These are phyloP conservation scores for Microascus cirrosus DNA, from an alignment of 2,329 filamentous ascomycete species.

Conservation along the genomic window DNA sequence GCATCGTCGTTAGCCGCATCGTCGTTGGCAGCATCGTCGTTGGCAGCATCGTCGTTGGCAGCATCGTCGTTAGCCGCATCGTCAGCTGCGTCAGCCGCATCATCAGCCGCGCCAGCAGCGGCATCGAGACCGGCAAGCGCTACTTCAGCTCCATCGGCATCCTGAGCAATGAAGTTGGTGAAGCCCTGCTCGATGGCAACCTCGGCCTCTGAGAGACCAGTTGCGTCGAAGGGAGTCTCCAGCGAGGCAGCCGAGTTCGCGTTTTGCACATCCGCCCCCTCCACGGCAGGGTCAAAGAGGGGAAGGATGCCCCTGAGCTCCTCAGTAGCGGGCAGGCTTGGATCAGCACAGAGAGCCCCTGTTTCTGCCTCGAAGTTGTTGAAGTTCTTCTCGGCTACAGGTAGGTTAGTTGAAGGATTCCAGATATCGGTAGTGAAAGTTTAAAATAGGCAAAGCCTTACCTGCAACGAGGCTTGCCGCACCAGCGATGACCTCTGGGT, in stretches of 20 bases:
- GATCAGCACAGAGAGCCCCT: constrained; percentile 53
- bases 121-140: constrained; percentile 17
- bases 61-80: constrained; percentile 3
- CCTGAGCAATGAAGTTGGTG: constrained; percentile 41
- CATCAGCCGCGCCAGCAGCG: constrained; percentile 10
- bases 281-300: constrained; percentile 53
- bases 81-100: constrained; percentile 5
- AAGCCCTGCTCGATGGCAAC: constrained; percentile 52
- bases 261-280: constrained; percentile 45
- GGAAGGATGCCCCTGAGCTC: constrained; percentile 56
- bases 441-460: constrained; percentile 24
- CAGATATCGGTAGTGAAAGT: no score
- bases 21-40: neutral
- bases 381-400: constrained; percentile 47
- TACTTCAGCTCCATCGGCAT: constrained; percentile 17
- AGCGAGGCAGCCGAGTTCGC: constrained; percentile 44
- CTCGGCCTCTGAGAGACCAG: constrained; percentile 54
- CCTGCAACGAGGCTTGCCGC: constrained; percentile 51
- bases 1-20: constrained; percentile 5
- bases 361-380: constrained; percentile 52
- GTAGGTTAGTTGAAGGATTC: no score
- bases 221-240: constrained; percentile 41
- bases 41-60: constrained; percentile 7
- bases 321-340: constrained; percentile 47
- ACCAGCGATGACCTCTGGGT: constrained; percentile 47